Conservation (phyloP, 163 green algal genomes). For the Scenedesmus sp. region DNA sequence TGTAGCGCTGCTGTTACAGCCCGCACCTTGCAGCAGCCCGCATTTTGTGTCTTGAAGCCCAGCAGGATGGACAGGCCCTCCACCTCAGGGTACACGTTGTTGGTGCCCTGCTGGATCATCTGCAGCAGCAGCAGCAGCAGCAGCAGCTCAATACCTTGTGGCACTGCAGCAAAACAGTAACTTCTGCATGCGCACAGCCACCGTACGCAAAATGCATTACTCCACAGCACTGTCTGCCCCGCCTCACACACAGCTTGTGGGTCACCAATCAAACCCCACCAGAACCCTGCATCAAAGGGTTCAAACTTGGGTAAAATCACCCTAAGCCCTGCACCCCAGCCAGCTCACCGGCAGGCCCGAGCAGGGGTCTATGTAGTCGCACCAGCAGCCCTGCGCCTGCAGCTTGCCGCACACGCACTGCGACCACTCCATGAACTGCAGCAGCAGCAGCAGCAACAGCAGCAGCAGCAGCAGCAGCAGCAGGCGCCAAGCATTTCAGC, state of each 20-base stretch:
- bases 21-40: constrained; percentile 94
- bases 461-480: background rate
- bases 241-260: too few relatives aligned
- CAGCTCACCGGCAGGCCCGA: constrained; percentile 79
- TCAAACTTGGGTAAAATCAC: too few relatives aligned
- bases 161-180: background rate
- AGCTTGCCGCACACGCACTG: constrained; percentile 78
- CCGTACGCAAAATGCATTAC: too few relatives aligned
- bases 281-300: too few relatives aligned
- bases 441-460: background rate
- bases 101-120: constrained; percentile 87
- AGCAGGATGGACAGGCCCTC: constrained; percentile 86
- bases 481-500: background rate
- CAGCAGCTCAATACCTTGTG: background rate
- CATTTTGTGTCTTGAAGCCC: constrained; percentile 89
- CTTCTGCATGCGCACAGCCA: too few relatives aligned
- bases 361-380: constrained; percentile 97
- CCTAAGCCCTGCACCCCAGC: background rate
- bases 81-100: constrained; percentile 91
- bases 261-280: too few relatives aligned
- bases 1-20: background rate
- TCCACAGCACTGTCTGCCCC: too few relatives aligned
- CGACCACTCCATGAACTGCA: constrained; percentile 91
- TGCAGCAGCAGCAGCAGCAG: constrained; percentile 50
- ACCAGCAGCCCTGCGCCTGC: constrained; percentile 77